Evolutionary conservation across 140 eudicot species (phyloP), one percentile per base, ranked within the genome.

Genomic region (Bidens hawaiensis): DNA sequence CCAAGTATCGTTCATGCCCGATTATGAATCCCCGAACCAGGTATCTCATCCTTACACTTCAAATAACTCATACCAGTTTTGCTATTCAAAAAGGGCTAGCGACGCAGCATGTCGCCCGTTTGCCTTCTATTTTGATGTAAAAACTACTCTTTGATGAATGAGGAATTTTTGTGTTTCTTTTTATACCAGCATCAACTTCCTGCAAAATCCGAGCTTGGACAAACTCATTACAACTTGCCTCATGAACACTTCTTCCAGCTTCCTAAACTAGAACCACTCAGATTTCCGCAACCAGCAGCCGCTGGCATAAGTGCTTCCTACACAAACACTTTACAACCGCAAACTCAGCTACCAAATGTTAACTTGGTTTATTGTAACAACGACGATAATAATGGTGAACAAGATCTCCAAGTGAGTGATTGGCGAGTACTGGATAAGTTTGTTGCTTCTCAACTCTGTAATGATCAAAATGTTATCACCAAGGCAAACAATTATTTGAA

Each of bases 381-480:
- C n/a, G 42, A 25, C 27, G 8, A 18, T 46, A 36, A 40, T 52
- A n/a, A 21, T 43, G 12, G 12, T 12, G 61, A 72, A 51, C 81
- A 80, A 52, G 76, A 51, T 36, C 78, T 64, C 31, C 95, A 89
- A 80, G 86, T 89, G 60, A 73, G 67, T 45, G 97, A 85, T 68
- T 89, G 97, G 97, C 76, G 94, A 48, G 85, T 85, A 7, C 90
- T 89, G 3, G 97, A 89, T 52, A 89, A 82, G 52, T 89, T 89
- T 62, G 97, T 89, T 15, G 97, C 97, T 25, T 85, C 95, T 56
- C 97, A 89, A 36, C 83, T 89, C 8, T 83, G 95, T 45, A 64
- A 73, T 4, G 72, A 64, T 64, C 78, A 73, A 55, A 70, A 73
- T 56, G 43, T 27, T 2, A 56, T 36, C 26, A 17, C 51, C 21